These are phyloP conservation scores for Astragalus glycyphyllos DNA, from an alignment of 306 rosid species.

Conservation along the genomic window DNA sequence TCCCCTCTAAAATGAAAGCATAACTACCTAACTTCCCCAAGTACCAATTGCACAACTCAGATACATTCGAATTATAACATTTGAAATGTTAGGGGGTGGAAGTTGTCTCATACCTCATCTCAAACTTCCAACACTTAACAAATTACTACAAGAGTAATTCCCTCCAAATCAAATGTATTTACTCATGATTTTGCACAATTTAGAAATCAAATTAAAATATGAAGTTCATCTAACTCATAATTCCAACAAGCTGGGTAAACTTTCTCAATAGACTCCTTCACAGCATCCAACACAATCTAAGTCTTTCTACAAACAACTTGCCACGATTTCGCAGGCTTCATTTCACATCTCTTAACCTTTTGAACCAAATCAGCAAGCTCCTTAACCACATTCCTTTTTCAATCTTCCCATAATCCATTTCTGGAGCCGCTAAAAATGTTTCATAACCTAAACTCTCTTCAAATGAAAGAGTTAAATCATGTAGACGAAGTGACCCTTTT, in stretches of 20 bases:
- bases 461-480: slow-evolving; percentile 44
- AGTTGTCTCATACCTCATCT: no score
- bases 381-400: slow-evolving; percentile 44
- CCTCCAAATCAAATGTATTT: no score
- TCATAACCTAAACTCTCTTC: slow-evolving; percentile 43
- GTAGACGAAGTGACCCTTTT: slow-evolving; percentile 44
- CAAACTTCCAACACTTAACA: no score
- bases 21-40: no score
- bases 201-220: not conserved
- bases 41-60: no score
- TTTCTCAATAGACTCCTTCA: slow-evolving; percentile 47
- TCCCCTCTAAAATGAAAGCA: no score
- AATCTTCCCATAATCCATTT: slow-evolving; percentile 44
- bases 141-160: no score
- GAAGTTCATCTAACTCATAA: slow-evolving; percentile 3
- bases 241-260: slow-evolving; percentile 42
- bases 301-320: slow-evolving; percentile 39
- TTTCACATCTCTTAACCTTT: slow-evolving; percentile 28
- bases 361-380: slow-evolving; percentile 43
- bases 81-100: no score
- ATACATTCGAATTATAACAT: no score
- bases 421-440: slow-evolving; percentile 37
- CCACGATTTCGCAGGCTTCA: slow-evolving; percentile 45
- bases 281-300: slow-evolving; percentile 49
- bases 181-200: not conserved